These are phyloP conservation scores for Colletotrichum phormii DNA, from an alignment of 2,329 filamentous ascomycete species.

Conservation along the genomic window DNA sequence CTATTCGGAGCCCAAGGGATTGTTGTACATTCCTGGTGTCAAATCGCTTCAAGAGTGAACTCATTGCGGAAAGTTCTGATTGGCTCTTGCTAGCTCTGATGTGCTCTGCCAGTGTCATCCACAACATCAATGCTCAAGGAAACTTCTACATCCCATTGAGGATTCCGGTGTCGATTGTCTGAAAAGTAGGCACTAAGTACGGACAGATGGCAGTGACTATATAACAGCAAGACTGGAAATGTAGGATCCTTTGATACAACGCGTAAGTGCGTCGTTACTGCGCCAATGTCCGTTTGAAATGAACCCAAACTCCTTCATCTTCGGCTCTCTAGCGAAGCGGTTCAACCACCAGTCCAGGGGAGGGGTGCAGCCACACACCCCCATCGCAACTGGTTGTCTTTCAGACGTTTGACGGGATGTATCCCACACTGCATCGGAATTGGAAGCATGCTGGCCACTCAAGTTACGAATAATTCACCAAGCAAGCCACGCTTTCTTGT, in stretches of 20 bases:
- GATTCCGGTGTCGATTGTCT: not conserved
- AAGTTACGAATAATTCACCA: not conserved
- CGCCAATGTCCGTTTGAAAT: not conserved
- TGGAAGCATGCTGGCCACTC: conserved; percentile 8
- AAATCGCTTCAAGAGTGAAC: not conserved
- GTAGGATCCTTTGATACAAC: not conserved
- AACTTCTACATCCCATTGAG: not conserved
- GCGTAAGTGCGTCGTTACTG: not conserved
- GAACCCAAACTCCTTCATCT: not conserved
- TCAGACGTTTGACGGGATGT: conserved; percentile 18
- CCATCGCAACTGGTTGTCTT: not conserved
- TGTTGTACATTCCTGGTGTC: too few species aligned
- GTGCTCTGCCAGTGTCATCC: not conserved
- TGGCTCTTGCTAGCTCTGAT: not conserved
- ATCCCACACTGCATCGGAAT: conserved; percentile 24
- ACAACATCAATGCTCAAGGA: not conserved
- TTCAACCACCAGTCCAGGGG: conserved; percentile 7
- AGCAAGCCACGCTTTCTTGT: not conserved
- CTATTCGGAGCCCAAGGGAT: not conserved
- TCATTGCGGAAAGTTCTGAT: not conserved
- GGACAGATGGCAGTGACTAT: not conserved
- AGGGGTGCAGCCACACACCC: conserved; percentile 18
- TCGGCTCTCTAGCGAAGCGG: conserved; percentile 24
- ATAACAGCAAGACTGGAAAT: not conserved
- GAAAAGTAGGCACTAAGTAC: too few species aligned